Evolutionary conservation across 2,329 filamentous ascomycete genomes (phyloP).

Genomic region (Claviceps lovelessii): DNA sequence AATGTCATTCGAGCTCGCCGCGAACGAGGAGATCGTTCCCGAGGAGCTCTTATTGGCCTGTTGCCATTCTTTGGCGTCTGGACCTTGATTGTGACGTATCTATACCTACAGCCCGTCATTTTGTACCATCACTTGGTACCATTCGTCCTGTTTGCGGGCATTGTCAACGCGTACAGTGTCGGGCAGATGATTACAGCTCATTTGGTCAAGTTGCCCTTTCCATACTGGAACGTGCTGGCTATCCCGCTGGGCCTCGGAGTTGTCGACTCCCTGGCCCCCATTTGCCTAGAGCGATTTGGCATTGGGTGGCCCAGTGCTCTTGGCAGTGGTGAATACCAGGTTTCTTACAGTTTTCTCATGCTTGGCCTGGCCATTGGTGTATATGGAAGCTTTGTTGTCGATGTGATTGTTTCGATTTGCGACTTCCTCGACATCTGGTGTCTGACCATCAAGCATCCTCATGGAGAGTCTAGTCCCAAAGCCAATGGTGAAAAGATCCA

Average conservation of each 20-base stretch:
- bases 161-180: conserved; percentile 89
- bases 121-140: conserved; percentile 72
- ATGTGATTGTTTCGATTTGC: conserved; percentile 94
- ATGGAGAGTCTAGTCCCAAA: conserved; percentile 27
- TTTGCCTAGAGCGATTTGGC: conserved; percentile 42
- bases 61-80: conserved; percentile 68
- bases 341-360: conserved; percentile 80
- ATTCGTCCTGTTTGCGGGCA: conserved; percentile 74
- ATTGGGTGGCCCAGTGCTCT: conserved; percentile 66
- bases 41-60: conserved; percentile 68
- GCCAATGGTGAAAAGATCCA: conserved; percentile 28
- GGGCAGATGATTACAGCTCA: conserved; percentile 94
- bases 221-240: conserved; percentile 75
- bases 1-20: conserved; percentile 77
- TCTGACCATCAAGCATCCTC: conserved; percentile 82
- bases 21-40: conserved; percentile 54
- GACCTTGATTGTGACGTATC: conserved; percentile 61
- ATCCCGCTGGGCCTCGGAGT: conserved; percentile 67
- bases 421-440: conserved; percentile 99
- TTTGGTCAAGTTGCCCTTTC: conserved; percentile 74
- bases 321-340: conserved; percentile 68
- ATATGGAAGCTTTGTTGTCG: conserved; percentile 95
- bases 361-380: conserved; percentile 73
- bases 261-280: conserved; percentile 63
- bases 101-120: conserved; percentile 74